A percentile compares a stretch with the other conserved stretches of the same genome.
Conservation (phyloP, 257 asterid genomes). For the Lantana camara region DNA sequence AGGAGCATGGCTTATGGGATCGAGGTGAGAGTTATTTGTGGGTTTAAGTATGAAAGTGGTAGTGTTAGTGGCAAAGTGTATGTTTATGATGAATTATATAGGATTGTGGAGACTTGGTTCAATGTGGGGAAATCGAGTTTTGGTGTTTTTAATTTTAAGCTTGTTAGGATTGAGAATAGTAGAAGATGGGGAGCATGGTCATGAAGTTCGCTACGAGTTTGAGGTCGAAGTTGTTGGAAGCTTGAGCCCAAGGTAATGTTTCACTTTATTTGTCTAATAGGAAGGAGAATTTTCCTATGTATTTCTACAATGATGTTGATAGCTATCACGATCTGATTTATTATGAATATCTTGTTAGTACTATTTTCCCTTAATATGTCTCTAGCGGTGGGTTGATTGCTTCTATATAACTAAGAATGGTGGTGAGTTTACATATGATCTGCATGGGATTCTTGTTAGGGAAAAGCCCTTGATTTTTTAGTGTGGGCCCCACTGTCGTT, state of each 20-base stretch:
- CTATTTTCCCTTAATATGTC: too few species aligned
- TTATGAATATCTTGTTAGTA: too few species aligned
- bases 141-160: constrained; percentile 73
- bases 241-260: constrained; percentile 66
- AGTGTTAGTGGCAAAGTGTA: constrained; percentile 72
- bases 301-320: constrained; percentile 72
- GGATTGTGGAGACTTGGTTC: too few species aligned
- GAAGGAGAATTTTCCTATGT: constrained; percentile 66
- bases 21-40: constrained; percentile 88
- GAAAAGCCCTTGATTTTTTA: constrained; percentile 83
- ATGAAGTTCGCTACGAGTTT: constrained; percentile 61
- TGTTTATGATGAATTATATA: constrained; percentile 83
- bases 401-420: too few species aligned
- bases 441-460: too few species aligned
- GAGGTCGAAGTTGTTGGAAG: constrained; percentile 48
- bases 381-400: too few species aligned
- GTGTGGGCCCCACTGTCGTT: constrained; percentile 79
- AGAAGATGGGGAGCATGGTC: constrained; percentile 66
- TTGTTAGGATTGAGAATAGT: constrained; percentile 63
- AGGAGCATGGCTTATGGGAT: constrained; percentile 87
- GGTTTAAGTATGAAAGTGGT: constrained; percentile 73
- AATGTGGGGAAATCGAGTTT: constrained; percentile 81
- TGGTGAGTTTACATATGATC: too few species aligned
- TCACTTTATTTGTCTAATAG: constrained; percentile 65
- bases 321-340: constrained; percentile 52